Conservation (phyloP, 495 filamentous ascomycete species). For the Aspergillus heteromorphus region DNA sequence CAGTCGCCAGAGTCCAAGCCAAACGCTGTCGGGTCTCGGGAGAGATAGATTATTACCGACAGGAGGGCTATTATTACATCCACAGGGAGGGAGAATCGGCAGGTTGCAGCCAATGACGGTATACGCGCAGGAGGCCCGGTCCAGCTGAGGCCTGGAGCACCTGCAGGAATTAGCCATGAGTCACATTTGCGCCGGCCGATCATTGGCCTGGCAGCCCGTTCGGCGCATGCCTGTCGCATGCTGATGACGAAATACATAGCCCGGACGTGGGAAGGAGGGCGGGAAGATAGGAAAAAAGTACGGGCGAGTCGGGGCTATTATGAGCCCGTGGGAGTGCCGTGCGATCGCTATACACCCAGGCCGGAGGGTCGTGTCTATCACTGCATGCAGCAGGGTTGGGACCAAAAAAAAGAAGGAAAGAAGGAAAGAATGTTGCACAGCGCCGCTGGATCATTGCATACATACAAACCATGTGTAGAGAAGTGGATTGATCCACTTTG, state of each 20-base stretch:
- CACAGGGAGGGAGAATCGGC: background rate
- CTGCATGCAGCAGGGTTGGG: too few species aligned
- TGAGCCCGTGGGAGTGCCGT: too few species aligned
- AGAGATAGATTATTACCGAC: too few species aligned
- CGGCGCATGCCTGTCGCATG: background rate
- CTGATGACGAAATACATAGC: background rate
- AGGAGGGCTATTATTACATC: background rate
- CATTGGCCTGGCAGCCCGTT: background rate
- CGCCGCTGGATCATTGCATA: too few species aligned
- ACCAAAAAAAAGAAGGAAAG: too few species aligned
- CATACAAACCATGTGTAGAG: background rate
- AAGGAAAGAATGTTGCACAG: too few species aligned
- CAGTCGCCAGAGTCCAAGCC: background rate
- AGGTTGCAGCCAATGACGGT: background rate
- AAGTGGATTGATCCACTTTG: background rate
- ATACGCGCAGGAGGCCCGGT: conserved; percentile 11
- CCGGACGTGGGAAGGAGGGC: background rate
- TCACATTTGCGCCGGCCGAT: background rate
- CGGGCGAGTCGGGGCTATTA: background rate
- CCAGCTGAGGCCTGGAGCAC: background rate
- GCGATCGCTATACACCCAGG: too few species aligned
- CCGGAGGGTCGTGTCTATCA: too few species aligned
- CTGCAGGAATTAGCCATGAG: background rate
- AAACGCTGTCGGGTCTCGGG: too few species aligned
- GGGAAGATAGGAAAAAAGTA: too few species aligned